phyloP scores from a whole-genome alignment of 371 early-diverging fungal genomes.

The Actinomortierella ambigua region DNA sequence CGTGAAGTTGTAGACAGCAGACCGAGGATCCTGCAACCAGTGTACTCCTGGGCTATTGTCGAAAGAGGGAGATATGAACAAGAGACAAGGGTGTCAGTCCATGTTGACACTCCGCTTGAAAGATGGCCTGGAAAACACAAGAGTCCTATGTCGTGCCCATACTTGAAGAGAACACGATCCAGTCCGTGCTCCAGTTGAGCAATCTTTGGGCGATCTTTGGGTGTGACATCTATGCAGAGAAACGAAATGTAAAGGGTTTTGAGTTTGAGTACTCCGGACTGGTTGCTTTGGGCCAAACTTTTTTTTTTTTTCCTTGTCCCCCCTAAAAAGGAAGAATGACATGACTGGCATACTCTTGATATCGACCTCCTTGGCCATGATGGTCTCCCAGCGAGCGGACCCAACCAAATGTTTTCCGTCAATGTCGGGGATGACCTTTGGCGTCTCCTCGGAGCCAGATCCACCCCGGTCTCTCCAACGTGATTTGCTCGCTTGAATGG shows the following conservation, averaged over 20 bases:
- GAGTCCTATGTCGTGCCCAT: too few species aligned
- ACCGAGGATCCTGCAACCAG: constrained; percentile 79
- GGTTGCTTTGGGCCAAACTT: too few species aligned
- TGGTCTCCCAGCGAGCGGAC: constrained; percentile 32
- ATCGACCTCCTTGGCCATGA: constrained; percentile 22
- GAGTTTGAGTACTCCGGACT: background rate
- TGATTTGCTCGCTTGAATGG: constrained; percentile 23
- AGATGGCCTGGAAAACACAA: background rate
- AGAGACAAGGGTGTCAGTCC: background rate
- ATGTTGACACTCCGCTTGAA: background rate
- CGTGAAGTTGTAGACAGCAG: constrained; percentile 80
- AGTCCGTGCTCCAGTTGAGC: constrained; percentile 76
- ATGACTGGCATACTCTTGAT: constrained; percentile 26
- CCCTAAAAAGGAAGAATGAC: too few species aligned
- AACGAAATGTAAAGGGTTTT: background rate
- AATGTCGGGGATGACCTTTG: constrained; percentile 21
- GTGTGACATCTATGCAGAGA: constrained; percentile 26
- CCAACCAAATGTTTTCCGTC: constrained; percentile 33
- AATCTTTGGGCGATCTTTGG: constrained; percentile 25
- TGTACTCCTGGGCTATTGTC: constrained; percentile 81
- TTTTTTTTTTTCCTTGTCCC: too few species aligned
- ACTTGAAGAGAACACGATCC: constrained; percentile 84
- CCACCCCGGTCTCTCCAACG: background rate
- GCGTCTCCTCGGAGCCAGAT: background rate
- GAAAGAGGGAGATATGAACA: background rate